Evolutionary conservation across 2,329 filamentous ascomycete species (phyloP).

Genomic region (Fusarium lyarnte): DNA sequence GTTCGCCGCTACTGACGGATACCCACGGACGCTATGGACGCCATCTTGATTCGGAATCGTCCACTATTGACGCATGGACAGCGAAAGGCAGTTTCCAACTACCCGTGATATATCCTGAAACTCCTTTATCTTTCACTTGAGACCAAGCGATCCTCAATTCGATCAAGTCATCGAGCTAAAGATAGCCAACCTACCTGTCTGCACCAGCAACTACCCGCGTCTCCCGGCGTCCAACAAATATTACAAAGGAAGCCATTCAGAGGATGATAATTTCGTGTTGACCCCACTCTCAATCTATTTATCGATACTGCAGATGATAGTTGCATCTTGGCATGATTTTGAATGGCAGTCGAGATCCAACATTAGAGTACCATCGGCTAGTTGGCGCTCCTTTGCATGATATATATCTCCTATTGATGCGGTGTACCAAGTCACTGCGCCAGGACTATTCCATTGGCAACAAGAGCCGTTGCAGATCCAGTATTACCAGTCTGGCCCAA

Average conservation of each 20-base stretch:
- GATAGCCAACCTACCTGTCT: constrained; percentile 28
- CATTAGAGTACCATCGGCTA: constrained; percentile 8
- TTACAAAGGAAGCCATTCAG: constrained; percentile 2
- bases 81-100: not conserved
- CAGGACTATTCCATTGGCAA: constrained; percentile 4
- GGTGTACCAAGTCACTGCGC: constrained; percentile 14
- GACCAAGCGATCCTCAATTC: not conserved
- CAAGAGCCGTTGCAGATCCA: constrained; percentile 2
- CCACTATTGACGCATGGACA: constrained; percentile 12
- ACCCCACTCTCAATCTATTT: constrained; percentile 21
- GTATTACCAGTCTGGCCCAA: not conserved
- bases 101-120: constrained; percentile 27
- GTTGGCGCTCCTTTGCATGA: constrained; percentile 6
- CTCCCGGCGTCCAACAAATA: not conserved
- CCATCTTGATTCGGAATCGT: constrained; percentile 22
- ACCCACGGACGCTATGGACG: not conserved
- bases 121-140: constrained; percentile 7
- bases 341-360: not conserved
- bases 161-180: constrained; percentile 19
- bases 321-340: constrained; percentile 16
- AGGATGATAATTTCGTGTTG: constrained; percentile 6
- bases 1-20: not conserved
- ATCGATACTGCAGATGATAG: constrained; percentile 25
- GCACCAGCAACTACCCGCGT: constrained; percentile 14
- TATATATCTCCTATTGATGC: constrained; percentile 3